phyloP scores from a whole-genome alignment of 768 basidiomycete genomes.

The Fomitopsis pulvina region DNA sequence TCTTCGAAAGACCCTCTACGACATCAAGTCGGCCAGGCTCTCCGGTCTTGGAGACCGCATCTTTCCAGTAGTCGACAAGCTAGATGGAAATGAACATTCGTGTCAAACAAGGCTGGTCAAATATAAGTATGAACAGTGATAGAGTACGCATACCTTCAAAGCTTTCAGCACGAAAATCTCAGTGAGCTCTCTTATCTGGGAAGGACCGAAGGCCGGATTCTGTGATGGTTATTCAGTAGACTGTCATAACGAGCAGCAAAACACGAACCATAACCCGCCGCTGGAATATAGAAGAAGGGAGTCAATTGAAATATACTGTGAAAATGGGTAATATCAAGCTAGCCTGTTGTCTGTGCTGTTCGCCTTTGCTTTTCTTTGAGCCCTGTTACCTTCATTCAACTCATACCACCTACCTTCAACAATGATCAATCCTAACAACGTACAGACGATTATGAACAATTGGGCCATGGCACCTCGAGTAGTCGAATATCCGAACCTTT shows the following conservation, averaged over 20 bases:
- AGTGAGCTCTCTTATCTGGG: constrained; percentile 51
- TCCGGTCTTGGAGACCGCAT: constrained; percentile 21
- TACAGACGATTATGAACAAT: not conserved
- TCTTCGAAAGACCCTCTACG: constrained; percentile 26
- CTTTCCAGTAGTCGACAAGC: constrained; percentile 8
- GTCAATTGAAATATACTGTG: not conserved
- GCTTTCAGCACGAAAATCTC: constrained; percentile 53
- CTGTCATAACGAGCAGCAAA: too few species aligned
- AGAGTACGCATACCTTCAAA: constrained; percentile 30
- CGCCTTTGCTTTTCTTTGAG: not conserved
- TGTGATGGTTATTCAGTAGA: constrained; percentile 5
- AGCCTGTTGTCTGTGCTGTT: not conserved
- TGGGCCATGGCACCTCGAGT: not conserved
- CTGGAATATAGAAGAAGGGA: not conserved
- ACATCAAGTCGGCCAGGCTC: constrained; percentile 23
- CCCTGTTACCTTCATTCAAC: not conserved
- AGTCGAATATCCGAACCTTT: constrained; percentile 18
- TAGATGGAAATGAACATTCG: not conserved
- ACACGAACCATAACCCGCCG: not conserved
- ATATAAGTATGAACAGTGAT: constrained; percentile 4
- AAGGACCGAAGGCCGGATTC: constrained; percentile 64
- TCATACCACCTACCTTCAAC: constrained; percentile 26
- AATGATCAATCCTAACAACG: constrained; percentile 40
- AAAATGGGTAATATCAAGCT: not conserved
- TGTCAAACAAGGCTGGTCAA: not conserved